These are phyloP conservation scores for Globisporangium canariense DNA, from an alignment of 352 stramenopile species.

Conservation along the genomic window DNA sequence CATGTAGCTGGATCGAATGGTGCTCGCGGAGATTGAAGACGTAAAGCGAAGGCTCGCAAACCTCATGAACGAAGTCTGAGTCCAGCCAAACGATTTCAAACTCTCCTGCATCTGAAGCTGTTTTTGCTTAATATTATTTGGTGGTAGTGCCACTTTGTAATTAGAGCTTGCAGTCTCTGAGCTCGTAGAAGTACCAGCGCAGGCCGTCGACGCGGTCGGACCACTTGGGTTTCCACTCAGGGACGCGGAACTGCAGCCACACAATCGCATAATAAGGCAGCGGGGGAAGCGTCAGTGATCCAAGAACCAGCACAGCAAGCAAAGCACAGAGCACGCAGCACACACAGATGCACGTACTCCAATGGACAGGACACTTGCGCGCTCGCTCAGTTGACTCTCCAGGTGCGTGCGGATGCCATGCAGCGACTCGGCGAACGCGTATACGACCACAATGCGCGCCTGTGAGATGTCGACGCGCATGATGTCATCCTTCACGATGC, in stretches of 20 bases:
- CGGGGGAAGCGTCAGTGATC: not conserved
- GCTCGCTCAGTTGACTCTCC: conserved; percentile 26
- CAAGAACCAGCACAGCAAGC: not conserved
- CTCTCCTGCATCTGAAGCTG: too few species aligned
- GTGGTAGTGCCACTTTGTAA: too few species aligned
- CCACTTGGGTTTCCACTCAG: conserved; percentile 61
- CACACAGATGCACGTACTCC: conserved; percentile 36
- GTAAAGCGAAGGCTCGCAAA: conserved; percentile 61
- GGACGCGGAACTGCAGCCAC: conserved; percentile 64
- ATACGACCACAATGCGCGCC: conserved; percentile 75
- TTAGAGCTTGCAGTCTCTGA: conserved; percentile 21
- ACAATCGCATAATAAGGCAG: conserved; percentile 2
- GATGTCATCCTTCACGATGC: conserved; percentile 55
- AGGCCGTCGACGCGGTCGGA: conserved; percentile 45
- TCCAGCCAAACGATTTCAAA: too few species aligned
- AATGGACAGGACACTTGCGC: conserved; percentile 68
- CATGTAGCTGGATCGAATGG: conserved; percentile 49
- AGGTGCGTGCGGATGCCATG: conserved; percentile 54
- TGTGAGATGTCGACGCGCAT: conserved; percentile 42
- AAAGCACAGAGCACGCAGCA: not conserved
- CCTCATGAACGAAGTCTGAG: conserved; percentile 26
- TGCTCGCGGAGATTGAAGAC: conserved; percentile 60
- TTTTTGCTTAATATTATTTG: too few species aligned
- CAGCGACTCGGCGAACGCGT: conserved; percentile 81
- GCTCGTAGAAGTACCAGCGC: conserved; percentile 77